These are phyloP conservation scores for Metarhizium anisopliae DNA, from an alignment of 2,329 filamentous ascomycete genomes.

Conservation along the genomic window DNA sequence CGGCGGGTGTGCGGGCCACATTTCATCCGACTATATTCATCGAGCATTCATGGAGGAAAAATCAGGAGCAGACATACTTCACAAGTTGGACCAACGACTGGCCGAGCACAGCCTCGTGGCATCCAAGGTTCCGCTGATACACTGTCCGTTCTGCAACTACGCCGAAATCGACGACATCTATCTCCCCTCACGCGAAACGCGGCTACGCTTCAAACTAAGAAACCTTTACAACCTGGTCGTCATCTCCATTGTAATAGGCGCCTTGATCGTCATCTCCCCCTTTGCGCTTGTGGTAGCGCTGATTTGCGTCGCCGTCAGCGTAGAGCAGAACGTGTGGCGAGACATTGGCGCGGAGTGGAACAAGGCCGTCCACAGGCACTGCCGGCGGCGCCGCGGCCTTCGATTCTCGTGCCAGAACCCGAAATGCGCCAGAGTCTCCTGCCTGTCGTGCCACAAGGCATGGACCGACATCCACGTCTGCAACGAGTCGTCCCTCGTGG, in stretches of 20 bases:
- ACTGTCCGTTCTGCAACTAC: conserved; percentile 87
- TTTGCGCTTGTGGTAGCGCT: conserved; percentile 39
- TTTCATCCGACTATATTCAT: conserved; percentile 60
- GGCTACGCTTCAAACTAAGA: conserved; percentile 47
- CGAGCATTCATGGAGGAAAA: conserved; percentile 63
- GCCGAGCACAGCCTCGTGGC: conserved; percentile 67
- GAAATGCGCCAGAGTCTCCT: conserved; percentile 61
- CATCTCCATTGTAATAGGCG: conserved; percentile 41
- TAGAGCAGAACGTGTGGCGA: conserved; percentile 31
- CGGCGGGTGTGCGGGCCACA: conserved; percentile 62
- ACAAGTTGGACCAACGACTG: conserved; percentile 69
- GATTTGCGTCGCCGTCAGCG: conserved; percentile 33
- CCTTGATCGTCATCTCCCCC: conserved; percentile 48
- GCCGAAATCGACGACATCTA: conserved; percentile 79
- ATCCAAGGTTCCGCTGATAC: conserved; percentile 65
- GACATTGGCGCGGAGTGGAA: conserved; percentile 39
- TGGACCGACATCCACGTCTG: conserved; percentile 89
- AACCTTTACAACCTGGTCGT: conserved; percentile 39
- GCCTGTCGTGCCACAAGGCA: conserved; percentile 69
- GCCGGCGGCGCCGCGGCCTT: conserved; percentile 61
- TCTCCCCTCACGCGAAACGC: conserved; percentile 44
- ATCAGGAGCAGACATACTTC: conserved; percentile 61
- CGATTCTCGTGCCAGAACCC: conserved; percentile 70
- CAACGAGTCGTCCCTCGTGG: conserved; percentile 72
- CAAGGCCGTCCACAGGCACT: conserved; percentile 55